A percentile compares a stretch with the other conserved stretches of the same genome.
phyloP scores from a whole-genome alignment of 2,329 filamentous ascomycete species.

The Microdochium trichocladiopsis region DNA sequence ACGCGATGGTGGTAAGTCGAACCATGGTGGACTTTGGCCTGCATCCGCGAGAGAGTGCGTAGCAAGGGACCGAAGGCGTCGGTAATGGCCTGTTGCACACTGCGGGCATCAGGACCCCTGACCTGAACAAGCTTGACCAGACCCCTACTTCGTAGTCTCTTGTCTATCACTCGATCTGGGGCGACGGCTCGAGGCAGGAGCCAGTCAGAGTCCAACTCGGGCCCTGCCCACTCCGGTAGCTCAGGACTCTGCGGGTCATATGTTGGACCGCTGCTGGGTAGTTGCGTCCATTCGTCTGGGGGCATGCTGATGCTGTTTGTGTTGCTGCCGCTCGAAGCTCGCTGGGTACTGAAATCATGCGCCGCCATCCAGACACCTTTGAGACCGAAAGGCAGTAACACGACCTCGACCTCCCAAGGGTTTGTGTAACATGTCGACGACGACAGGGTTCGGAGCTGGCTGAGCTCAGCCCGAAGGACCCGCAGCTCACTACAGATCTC shows the following conservation, averaged over 20 bases:
- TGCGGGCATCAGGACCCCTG: constrained; percentile 56
- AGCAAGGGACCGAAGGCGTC: constrained; percentile 54
- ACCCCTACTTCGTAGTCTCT: constrained; percentile 68
- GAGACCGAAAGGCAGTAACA: constrained; percentile 64
- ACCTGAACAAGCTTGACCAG: constrained; percentile 59
- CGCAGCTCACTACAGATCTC: constrained; percentile 45
- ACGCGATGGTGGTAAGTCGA: constrained; percentile 25
- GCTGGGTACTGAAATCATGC: constrained; percentile 36
- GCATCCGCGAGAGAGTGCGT: constrained; percentile 31
- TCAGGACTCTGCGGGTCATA: constrained; percentile 40
- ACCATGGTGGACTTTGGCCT: constrained; percentile 19
- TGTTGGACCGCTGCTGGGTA: constrained; percentile 37
- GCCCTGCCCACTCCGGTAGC: constrained; percentile 37
- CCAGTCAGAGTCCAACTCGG: constrained; percentile 48
- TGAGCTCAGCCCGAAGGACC: constrained; percentile 40
- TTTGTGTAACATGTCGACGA: constrained; percentile 52
- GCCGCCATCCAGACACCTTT: constrained; percentile 47
- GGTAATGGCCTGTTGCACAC: constrained; percentile 57
- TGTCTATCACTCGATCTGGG: constrained; percentile 54
- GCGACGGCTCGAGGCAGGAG: constrained; percentile 63
- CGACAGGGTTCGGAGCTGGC: constrained; percentile 45
- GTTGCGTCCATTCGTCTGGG: constrained; percentile 47
- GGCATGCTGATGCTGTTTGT: constrained; percentile 10
- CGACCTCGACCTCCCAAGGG: constrained; percentile 71
- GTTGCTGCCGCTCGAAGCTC: constrained; percentile 17